A percentile compares a stretch with the other conserved stretches of the same genome.
phyloP scores from a whole-genome alignment of 1,139 yeast species.

The Arxiozyma bovina region DNA sequence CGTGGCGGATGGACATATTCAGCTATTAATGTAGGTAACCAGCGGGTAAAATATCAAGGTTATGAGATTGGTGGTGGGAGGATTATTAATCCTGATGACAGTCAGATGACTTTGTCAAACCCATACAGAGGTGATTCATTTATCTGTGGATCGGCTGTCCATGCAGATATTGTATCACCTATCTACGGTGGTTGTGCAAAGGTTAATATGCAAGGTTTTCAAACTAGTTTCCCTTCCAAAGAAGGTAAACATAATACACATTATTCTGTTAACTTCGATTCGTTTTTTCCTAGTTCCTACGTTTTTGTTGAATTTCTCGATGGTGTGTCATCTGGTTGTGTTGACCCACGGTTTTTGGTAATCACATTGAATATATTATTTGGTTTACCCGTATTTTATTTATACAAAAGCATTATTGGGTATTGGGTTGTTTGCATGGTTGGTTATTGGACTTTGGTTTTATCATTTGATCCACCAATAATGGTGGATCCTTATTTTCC shows the following conservation, averaged over 20 bases:
- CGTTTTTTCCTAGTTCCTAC: conserved; percentile 70
- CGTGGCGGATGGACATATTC: conserved; percentile 71
- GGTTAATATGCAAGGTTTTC: conserved; percentile 50
- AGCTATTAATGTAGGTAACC: conserved; percentile 65
- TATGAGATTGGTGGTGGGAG: conserved; percentile 67
- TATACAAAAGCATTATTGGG: conserved; percentile 46
- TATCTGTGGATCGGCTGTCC: conserved; percentile 86
- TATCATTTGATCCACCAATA: conserved; percentile 79
- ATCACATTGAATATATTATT: conserved; percentile 50
- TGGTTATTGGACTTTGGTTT: conserved; percentile 81
- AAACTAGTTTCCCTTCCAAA: conserved; percentile 39
- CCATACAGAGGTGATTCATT: conserved; percentile 85
- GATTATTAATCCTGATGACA: conserved; percentile 14
- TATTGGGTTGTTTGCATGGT: conserved; percentile 55
- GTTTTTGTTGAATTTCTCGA: conserved; percentile 39
- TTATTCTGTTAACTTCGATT: conserved; percentile 52
- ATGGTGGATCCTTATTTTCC: conserved; percentile 46
- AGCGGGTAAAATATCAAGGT: conserved; percentile 59
- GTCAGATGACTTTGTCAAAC: conserved; percentile 32
- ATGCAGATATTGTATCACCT: conserved; percentile 71
- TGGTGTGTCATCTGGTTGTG: conserved; percentile 40
- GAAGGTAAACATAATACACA: conserved; percentile 42
- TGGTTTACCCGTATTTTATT: conserved; percentile 50
- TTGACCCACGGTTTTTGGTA: conserved; percentile 57
- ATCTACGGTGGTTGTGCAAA: conserved; percentile 74